A percentile compares a stretch with the other conserved stretches of the same genome.
phyloP scores from a whole-genome alignment of 1,139 yeast species.

The Lodderomyces orthopsilosis region DNA sequence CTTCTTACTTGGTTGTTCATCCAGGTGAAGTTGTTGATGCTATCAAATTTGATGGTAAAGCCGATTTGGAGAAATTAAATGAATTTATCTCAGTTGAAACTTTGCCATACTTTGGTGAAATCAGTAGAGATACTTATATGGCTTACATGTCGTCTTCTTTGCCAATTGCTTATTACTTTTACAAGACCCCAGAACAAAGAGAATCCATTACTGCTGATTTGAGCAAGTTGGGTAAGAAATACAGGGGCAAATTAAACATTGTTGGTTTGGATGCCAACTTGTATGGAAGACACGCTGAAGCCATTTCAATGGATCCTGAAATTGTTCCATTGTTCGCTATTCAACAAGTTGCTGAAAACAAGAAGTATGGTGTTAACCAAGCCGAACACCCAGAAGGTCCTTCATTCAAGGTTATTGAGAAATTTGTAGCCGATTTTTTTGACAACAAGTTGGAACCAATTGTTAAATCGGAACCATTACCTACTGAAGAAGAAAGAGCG shows the following conservation, averaged over 20 bases:
- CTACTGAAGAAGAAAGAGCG: slow-evolving; percentile 63
- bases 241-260: slow-evolving; percentile 80
- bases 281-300: slow-evolving; percentile 87
- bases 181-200: slow-evolving; percentile 67
- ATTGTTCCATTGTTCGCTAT: slow-evolving; percentile 89
- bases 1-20: slow-evolving; percentile 36
- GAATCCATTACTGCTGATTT: slow-evolving; percentile 51
- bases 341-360: slow-evolving; percentile 65
- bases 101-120: slow-evolving; percentile 88
- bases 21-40: slow-evolving; percentile 35
- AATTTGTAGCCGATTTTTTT: slow-evolving; percentile 62
- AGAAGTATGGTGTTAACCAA: slow-evolving; percentile 70
- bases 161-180: slow-evolving; percentile 89
- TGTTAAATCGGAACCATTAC: slow-evolving; percentile 83
- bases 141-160: slow-evolving; percentile 66
- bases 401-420: slow-evolving; percentile 40
- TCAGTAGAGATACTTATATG: slow-evolving; percentile 77
- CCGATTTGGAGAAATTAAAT: slow-evolving; percentile 35
- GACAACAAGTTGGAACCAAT: slow-evolving; percentile 68
- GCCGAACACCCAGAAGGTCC: slow-evolving; percentile 42
- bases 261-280: slow-evolving; percentile 81
- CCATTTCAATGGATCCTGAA: slow-evolving; percentile 76
- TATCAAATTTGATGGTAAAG: slow-evolving; percentile 21
- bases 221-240: slow-evolving; percentile 63
- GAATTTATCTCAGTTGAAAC: slow-evolving; percentile 66